Evolutionary conservation across 176 grass and related monocot species (phyloP).

Genomic region (Dendrocalamus sinicus): DNA sequence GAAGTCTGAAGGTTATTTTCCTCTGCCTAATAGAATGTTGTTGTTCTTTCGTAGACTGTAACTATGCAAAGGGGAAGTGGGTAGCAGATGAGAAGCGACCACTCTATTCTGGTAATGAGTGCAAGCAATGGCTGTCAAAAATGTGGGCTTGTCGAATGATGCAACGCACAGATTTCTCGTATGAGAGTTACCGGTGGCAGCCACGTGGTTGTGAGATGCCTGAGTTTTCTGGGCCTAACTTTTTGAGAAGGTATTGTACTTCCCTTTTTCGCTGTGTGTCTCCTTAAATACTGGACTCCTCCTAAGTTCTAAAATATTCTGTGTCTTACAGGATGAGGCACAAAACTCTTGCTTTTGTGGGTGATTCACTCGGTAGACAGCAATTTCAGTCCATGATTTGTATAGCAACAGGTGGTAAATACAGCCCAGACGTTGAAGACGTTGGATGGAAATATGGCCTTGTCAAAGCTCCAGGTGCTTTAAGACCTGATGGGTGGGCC

Average conservation of each 20-base stretch:
- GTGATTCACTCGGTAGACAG: conserved; percentile 95
- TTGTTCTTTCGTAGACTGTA: conserved; percentile 67
- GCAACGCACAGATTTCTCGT: conserved; percentile 72
- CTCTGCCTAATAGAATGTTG: not conserved
- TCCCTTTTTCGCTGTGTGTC: conserved; percentile 2
- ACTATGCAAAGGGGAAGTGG: conserved; percentile 94
- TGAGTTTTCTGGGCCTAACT: conserved; percentile 68
- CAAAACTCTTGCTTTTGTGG: conserved; percentile 90
- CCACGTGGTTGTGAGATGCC: conserved; percentile 78
- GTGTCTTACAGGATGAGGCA: conserved; percentile 69
- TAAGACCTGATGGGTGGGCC: conserved; percentile 93
- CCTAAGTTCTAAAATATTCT: conserved; percentile 43
- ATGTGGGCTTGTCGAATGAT: conserved; percentile 98
- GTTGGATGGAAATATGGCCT: conserved; percentile 80
- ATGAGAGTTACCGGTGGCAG: conserved; percentile 83
- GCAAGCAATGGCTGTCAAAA: conserved; percentile 84
- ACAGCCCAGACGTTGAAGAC: conserved; percentile 66
- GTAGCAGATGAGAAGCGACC: conserved; percentile 66
- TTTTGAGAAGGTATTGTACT: conserved; percentile 66
- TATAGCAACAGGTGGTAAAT: conserved; percentile 80
- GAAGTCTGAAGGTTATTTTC: not conserved
- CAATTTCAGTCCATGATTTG: conserved; percentile 99
- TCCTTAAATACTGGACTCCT: conserved; percentile 26
- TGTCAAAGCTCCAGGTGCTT: conserved; percentile 76
- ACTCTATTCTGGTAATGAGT: conserved; percentile 83